Percentiles rank a stretch among this genome's conserved stretches.
phyloP scores from a whole-genome alignment of 345 rosid species.

The Melaleuca alternifolia region DNA sequence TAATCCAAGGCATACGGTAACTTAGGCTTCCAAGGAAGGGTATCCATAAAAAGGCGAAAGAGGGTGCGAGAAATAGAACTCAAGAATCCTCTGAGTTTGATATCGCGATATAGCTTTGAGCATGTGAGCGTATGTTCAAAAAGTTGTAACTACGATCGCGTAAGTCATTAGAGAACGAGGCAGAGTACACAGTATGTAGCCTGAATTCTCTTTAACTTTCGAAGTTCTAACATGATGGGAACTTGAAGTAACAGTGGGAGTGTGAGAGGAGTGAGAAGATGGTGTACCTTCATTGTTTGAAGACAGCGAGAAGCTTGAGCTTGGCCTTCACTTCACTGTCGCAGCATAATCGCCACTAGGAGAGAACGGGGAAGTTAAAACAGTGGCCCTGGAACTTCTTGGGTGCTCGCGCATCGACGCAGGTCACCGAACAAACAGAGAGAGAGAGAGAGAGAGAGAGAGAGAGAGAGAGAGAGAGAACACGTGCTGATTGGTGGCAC shows the following conservation, averaged over 20 bases:
- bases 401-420: neutral
- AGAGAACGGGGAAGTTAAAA: neutral
- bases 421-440: neutral
- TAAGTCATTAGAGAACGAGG: neutral
- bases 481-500: neutral
- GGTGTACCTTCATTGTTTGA: neutral
- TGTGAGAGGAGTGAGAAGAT: neutral
- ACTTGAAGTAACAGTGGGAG: neutral
- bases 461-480: neutral
- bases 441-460: neutral
- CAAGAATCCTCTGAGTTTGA: neutral
- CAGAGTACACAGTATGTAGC: neutral
- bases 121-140: neutral
- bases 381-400: neutral
- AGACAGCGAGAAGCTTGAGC: neutral
- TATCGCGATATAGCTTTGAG: neutral
- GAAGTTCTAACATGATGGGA: neutral
- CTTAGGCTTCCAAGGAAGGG: neutral
- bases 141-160: neutral
- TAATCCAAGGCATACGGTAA: neutral
- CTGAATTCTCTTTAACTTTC: neutral
- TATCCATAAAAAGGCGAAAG: neutral
- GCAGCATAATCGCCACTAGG: neutral
- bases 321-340: neutral
- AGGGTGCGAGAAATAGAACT: neutral